Percentiles rank a stretch among this genome's conserved stretches.
phyloP scores from a whole-genome alignment of 805 yeast genomes.

The Cyberlindnera nakhonratchasimensis region DNA sequence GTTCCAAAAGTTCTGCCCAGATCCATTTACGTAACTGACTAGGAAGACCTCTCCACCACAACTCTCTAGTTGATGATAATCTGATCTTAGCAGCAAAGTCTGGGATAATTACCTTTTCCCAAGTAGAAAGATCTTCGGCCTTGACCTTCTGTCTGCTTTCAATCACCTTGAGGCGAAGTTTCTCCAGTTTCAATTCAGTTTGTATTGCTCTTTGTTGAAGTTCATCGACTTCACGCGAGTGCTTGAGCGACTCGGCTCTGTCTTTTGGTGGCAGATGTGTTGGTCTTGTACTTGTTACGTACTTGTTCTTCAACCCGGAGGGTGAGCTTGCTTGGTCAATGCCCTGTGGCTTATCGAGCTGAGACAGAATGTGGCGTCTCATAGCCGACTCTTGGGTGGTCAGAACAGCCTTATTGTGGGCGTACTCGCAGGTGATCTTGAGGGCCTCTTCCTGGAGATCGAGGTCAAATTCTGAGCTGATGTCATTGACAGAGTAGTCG shows the following conservation, averaged over 20 bases:
- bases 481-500: slow-evolving; percentile 9
- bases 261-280: slow-evolving; percentile 65
- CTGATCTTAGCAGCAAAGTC: slow-evolving; percentile 34
- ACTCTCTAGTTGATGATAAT: slow-evolving; percentile 42
- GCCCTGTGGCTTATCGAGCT: slow-evolving; percentile 31
- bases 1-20: slow-evolving; percentile 49
- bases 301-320: slow-evolving; percentile 16
- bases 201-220: slow-evolving; percentile 40
- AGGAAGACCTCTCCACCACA: slow-evolving; percentile 63
- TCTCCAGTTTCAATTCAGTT: slow-evolving; percentile 35
- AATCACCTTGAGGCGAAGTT: slow-evolving; percentile 31
- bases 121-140: slow-evolving; percentile 36
- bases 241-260: slow-evolving; percentile 48
- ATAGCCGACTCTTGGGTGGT: slow-evolving; percentile 33
- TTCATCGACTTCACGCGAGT: slow-evolving; percentile 48
- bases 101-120: slow-evolving; percentile 40
- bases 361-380: slow-evolving; percentile 16
- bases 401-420: slow-evolving; percentile 31
- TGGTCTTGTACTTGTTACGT: slow-evolving; percentile 54
- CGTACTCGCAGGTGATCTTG: slow-evolving; percentile 20
- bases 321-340: slow-evolving; percentile 15
- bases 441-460: slow-evolving; percentile 20
- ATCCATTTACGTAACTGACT: slow-evolving; percentile 39
- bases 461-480: slow-evolving; percentile 16
- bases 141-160: slow-evolving; percentile 33